Conservation (phyloP, 2,329 filamentous ascomycete species). For the Penicillium sp. region DNA sequence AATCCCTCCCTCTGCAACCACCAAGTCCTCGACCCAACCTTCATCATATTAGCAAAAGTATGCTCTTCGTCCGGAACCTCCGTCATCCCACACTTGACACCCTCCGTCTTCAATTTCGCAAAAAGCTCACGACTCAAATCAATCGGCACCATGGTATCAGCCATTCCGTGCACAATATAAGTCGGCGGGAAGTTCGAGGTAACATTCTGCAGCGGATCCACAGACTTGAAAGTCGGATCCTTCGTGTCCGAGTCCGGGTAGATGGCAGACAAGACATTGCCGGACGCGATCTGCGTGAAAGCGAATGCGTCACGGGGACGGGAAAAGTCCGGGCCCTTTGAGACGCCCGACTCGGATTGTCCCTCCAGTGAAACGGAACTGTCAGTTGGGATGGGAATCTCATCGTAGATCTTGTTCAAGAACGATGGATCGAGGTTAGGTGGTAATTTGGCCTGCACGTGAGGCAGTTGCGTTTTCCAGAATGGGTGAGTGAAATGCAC, state of each 20-base stretch:
- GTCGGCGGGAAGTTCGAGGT: conserved; percentile 36
- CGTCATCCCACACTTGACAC: conserved; percentile 36
- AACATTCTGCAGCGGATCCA: conserved; percentile 39
- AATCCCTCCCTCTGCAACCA: conserved; percentile 41
- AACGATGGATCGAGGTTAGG: conserved; percentile 27
- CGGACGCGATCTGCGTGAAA: conserved; percentile 43
- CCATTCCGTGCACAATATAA: conserved; percentile 43
- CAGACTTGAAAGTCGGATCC: conserved; percentile 19
- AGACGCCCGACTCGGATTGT: conserved; percentile 24
- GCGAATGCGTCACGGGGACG: conserved; percentile 42
- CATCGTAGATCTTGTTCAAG: conserved; percentile 36
- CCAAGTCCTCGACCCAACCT: conserved; percentile 36
- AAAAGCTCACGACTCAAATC: conserved; percentile 35
- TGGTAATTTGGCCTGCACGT: conserved; percentile 30
- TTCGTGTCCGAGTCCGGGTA: conserved; percentile 23
- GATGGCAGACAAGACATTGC: conserved; percentile 36
- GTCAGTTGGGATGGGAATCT: conserved; percentile 37
- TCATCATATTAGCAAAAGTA: conserved; percentile 45
- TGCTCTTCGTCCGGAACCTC: conserved; percentile 45
- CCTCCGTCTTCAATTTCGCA: conserved; percentile 23
- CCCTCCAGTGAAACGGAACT: conserved; percentile 46
- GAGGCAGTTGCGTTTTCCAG: conserved; percentile 37
- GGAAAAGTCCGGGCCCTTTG: conserved; percentile 35
- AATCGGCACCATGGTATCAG: conserved; percentile 42
- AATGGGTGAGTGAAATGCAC: conserved; percentile 39